These are phyloP conservation scores for Mortierella alpina DNA, from an alignment of 192 early-diverging fungal species.

Conservation along the genomic window DNA sequence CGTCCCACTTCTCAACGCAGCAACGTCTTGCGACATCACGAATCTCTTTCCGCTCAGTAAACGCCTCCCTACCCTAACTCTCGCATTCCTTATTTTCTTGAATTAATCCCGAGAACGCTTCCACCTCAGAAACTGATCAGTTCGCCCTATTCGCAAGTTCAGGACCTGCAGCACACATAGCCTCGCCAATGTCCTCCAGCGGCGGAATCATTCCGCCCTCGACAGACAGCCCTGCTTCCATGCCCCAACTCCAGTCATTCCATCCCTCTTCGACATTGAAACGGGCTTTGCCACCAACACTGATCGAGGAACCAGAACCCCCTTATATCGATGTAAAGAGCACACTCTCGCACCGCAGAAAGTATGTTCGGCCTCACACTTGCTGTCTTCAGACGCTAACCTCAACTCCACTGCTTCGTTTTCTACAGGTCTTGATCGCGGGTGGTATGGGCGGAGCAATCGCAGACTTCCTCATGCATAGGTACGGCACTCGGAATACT, in stretches of 20 bases:
- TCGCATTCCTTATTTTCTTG: neutral
- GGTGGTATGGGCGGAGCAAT: constrained; percentile 63
- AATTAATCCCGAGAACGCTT: neutral
- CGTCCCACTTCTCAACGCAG: neutral
- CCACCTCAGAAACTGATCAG: too few relatives aligned
- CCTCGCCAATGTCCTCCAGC: constrained; percentile 24
- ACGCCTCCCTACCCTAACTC: neutral
- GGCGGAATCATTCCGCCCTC: constrained; percentile 32
- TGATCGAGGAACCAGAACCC: constrained; percentile 13
- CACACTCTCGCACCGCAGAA: neutral
- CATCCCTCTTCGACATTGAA: constrained; percentile 26
- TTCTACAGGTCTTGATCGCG: constrained; percentile 55
- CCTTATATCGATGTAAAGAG: constrained; percentile 37
- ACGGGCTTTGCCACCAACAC: constrained; percentile 23
- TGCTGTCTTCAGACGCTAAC: neutral
- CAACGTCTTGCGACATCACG: neutral
- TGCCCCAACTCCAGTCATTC: constrained; percentile 37
- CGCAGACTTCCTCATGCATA: constrained; percentile 68
- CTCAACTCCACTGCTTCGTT: neutral
- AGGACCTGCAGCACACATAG: neutral
- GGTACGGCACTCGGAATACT: constrained; percentile 33
- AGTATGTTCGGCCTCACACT: neutral
- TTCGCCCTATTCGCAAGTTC: too few relatives aligned
- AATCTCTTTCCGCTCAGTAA: neutral
- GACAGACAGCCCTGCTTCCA: constrained; percentile 9